Conservation (phyloP, 306 rosid species). For the Castanospermum australe region DNA sequence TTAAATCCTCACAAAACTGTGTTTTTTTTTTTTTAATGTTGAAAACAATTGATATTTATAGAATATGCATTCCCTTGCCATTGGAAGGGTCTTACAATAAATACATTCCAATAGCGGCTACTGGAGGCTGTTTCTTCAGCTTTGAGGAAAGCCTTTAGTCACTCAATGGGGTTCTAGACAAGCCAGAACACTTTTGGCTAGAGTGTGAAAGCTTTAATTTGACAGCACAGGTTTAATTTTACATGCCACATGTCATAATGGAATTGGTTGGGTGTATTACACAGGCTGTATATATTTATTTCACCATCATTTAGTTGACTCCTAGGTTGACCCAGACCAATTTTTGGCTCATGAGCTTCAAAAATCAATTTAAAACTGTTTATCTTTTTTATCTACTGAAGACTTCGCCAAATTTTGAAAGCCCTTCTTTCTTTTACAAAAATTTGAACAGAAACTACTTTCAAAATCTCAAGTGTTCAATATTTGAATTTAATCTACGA, state of each 20-base stretch:
- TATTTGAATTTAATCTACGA: background rate
- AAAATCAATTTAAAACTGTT: background rate
- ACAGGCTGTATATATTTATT: background rate
- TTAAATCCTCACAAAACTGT: too few relatives aligned
- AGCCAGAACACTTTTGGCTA: too few relatives aligned
- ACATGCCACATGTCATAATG: background rate
- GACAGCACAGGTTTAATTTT: background rate
- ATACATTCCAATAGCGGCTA: too few relatives aligned
- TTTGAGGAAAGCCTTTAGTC: too few relatives aligned
- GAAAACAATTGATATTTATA: too few relatives aligned
- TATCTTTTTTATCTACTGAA: too few relatives aligned
- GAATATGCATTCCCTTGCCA: too few relatives aligned
- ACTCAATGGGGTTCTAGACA: too few relatives aligned
- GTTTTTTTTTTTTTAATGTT: too few relatives aligned
- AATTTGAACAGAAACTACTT: background rate
- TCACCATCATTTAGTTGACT: background rate
- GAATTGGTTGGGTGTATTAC: background rate
- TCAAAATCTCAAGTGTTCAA: background rate
- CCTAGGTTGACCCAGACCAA: background rate
- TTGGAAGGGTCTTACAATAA: too few relatives aligned
- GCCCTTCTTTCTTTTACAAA: background rate
- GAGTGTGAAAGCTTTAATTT: background rate
- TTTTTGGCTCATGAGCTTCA: background rate
- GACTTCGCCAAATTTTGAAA: background rate
- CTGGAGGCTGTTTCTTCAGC: too few relatives aligned